Conservation (phyloP, 1,284 basidiomycete species). For the Cystobasidium slooffiae region DNA sequence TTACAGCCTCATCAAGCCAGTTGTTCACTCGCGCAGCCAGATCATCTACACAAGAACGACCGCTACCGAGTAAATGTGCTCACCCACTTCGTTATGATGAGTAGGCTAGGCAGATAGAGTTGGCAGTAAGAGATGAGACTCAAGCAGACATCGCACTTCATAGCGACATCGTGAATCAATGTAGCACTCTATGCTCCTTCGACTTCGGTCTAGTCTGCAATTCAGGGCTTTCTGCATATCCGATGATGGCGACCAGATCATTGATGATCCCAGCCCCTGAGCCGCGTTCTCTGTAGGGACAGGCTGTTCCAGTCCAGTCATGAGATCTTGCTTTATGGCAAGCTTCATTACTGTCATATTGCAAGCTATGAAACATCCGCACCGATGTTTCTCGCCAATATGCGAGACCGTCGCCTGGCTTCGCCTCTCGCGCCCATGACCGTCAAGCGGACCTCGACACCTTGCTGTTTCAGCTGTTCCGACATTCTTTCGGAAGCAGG, state of each 20-base stretch:
- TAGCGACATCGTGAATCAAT: not conserved
- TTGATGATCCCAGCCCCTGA: too few relatives aligned
- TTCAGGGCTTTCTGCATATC: constrained; percentile 17
- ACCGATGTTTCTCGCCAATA: constrained; percentile 65
- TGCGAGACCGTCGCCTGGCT: constrained; percentile 66
- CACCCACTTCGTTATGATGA: constrained; percentile 14
- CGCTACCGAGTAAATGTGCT: constrained; percentile 44
- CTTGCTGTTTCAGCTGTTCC: constrained; percentile 55
- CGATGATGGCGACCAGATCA: not conserved
- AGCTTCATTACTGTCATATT: too few relatives aligned
- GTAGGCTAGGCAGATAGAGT: not conserved
- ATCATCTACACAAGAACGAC: constrained; percentile 59
- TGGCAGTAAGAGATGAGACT: constrained; percentile 4
- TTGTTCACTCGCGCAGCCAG: constrained; percentile 94
- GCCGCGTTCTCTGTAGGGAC: too few relatives aligned
- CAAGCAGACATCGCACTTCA: not conserved
- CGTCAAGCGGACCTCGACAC: constrained; percentile 66
- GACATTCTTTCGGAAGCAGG: constrained; percentile 57
- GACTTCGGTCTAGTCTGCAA: constrained; percentile 9
- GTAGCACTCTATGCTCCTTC: not conserved
- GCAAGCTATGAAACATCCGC: constrained; percentile 55
- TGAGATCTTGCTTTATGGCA: too few relatives aligned
- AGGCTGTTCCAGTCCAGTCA: too few relatives aligned
- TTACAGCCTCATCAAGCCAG: constrained; percentile 79
- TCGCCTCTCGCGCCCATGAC: constrained; percentile 87